phyloP scores from a whole-genome alignment of 257 asterid species.

The Misopates orontium region DNA sequence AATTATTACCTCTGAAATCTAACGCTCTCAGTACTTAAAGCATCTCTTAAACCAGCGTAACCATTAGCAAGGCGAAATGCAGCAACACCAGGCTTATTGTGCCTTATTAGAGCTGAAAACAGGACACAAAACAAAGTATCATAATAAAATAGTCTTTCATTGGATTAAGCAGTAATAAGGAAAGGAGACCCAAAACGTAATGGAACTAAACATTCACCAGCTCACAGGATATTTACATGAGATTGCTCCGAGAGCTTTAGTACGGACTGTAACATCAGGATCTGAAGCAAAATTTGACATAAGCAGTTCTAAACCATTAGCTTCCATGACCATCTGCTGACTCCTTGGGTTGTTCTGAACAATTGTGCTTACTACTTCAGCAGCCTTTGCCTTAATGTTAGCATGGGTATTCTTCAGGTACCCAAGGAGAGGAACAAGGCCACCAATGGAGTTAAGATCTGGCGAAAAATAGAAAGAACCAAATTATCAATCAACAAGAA shows the following conservation, averaged over 20 bases:
- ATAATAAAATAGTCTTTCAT: not conserved
- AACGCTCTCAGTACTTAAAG: slow-evolving; percentile 63
- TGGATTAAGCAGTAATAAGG: not conserved
- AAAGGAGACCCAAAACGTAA: not conserved
- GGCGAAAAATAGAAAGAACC: slow-evolving; percentile 10
- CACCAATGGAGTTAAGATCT: slow-evolving; percentile 94
- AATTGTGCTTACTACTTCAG: slow-evolving; percentile 83
- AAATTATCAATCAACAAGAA: slow-evolving; percentile 6
- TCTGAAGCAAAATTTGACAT: slow-evolving; percentile 68
- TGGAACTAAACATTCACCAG: not conserved
- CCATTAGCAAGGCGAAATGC: slow-evolving; percentile 90
- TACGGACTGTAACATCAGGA: slow-evolving; percentile 71
- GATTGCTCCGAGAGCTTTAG: slow-evolving; percentile 88
- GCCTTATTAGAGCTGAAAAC: slow-evolving; percentile 75
- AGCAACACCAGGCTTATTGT: slow-evolving; percentile 70
- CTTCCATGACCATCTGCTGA: slow-evolving; percentile 87
- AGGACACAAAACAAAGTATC: slow-evolving; percentile 7
- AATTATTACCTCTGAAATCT: slow-evolving; percentile 67
- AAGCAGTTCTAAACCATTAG: slow-evolving; percentile 79
- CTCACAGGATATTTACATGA: slow-evolving; percentile 53
- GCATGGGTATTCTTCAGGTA: slow-evolving; percentile 69
- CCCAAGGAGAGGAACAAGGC: slow-evolving; percentile 73
- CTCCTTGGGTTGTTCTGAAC: slow-evolving; percentile 93
- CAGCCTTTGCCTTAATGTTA: slow-evolving; percentile 89
- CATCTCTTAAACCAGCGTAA: slow-evolving; percentile 69